A percentile compares a stretch with the other conserved stretches of the same genome.
Conservation (phyloP, 2,329 filamentous ascomycete species). For the Ceratocystis destructans region DNA sequence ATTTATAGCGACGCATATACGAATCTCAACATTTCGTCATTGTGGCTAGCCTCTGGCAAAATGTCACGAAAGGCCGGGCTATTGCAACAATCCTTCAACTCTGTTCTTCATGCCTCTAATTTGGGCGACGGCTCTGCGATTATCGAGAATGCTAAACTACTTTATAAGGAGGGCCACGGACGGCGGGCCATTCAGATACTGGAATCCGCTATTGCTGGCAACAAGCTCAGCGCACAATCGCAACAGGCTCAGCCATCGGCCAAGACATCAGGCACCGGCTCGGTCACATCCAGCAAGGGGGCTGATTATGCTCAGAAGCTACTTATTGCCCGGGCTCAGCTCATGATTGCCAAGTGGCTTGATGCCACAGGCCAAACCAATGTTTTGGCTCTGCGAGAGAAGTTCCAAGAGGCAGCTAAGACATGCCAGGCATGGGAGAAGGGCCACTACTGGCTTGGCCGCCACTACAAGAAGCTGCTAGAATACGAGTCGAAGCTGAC, state of each 20-base stretch:
- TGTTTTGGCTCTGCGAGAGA: conserved; percentile 60
- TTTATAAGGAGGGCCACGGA: conserved; percentile 89
- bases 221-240: background rate
- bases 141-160: conserved; percentile 81
- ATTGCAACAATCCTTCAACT: conserved; percentile 80
- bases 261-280: conserved; percentile 1
- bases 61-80: conserved; percentile 76
- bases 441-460: conserved; percentile 90
- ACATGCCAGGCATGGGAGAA: conserved; percentile 73
- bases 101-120: conserved; percentile 74
- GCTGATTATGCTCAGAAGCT: conserved; percentile 40
- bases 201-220: conserved; percentile 65
- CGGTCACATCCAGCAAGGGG: conserved; percentile 18
- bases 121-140: conserved; percentile 76
- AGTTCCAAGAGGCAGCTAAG: conserved; percentile 71
- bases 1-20: conserved; percentile 25
- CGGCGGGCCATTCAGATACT: conserved; percentile 89
- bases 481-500: conserved; percentile 75
- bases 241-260: background rate
- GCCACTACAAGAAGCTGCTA: conserved; percentile 91
- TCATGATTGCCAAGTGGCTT: conserved; percentile 92
- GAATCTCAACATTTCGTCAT: conserved; percentile 60
- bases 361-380: conserved; percentile 90
- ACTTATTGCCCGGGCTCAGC: conserved; percentile 62
- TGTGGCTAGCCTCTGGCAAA: conserved; percentile 75